Evolutionary conservation across 2,329 filamentous ascomycete species (phyloP).

Genomic region (Aureobasidium musti): DNA sequence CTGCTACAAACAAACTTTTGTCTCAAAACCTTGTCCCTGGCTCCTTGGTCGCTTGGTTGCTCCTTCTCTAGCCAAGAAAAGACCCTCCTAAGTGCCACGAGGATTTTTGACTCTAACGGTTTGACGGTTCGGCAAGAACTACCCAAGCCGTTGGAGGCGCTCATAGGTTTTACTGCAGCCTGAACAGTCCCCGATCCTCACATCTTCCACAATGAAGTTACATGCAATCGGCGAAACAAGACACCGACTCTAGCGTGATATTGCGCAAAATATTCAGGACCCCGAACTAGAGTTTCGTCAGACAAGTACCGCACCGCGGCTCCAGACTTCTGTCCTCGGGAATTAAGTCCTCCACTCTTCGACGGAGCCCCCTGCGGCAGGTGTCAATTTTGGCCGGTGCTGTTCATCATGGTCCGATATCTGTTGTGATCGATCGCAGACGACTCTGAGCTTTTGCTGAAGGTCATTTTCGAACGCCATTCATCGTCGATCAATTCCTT

Average conservation of each 20-base stretch:
- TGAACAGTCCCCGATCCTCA: neutral
- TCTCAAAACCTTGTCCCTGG: neutral
- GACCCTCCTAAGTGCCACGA: neutral
- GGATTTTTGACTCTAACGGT: slow-evolving; percentile 1
- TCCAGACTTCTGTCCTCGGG: neutral
- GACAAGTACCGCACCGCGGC: neutral
- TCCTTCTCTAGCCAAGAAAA: neutral
- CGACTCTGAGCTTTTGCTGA: neutral
- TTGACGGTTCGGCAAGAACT: neutral
- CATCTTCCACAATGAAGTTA: neutral
- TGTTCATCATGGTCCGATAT: neutral
- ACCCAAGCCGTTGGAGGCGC: neutral
- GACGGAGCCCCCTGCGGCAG: neutral
- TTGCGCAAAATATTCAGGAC: too few species aligned
- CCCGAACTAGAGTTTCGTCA: neutral
- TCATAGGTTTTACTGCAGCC: neutral
- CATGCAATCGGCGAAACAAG: neutral
- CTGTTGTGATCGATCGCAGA: neutral
- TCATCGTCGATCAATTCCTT: neutral
- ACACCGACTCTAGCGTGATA: neutral
- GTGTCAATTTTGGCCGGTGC: neutral
- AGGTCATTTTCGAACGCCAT: neutral
- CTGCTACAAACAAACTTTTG: neutral
- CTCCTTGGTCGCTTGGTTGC: neutral
- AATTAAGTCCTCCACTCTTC: neutral